Evolutionary conservation across 305 asterid genomes (phyloP), one percentile per base, ranked within the genome.

Genomic region (Fraxinus platypoda): DNA sequence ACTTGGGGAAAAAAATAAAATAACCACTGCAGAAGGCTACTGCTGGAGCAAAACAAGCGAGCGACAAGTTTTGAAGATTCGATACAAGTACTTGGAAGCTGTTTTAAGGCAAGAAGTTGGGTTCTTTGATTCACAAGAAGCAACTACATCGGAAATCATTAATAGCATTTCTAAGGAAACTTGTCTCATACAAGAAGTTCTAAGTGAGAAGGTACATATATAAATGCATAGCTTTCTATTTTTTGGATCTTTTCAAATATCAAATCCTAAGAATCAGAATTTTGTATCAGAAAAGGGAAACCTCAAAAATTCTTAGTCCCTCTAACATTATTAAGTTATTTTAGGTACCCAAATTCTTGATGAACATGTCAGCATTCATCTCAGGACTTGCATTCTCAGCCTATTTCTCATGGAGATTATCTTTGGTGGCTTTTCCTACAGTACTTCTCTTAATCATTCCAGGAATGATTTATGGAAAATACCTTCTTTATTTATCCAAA

Each of bases 11-110:
- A 3, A 34, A 15, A 34, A 33, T n/a, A 26, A 1, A 3, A 46
- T 46, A 38, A 76, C 57, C 4, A 76, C 5, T 81, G 87, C 96
- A 93, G 98, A 94, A 87, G 98, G 98, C 2, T 94, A 93, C 79
- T 94, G 98, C 86, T 94, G 98, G 98, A 94, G 98, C 86, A 93
- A 90, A 84, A 94, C 95, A 2, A 94, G 98, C 31, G 97, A 94
- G 74, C 76, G 98, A 33, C 98, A 91, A 77, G 95, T 93, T 30
- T 73, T 94, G 64, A 88, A 86, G 87, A 90, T 93, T 68, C 91
- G 98, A 0, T 95, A 92, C 92, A 95, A 89, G 89, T 95, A 93
- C 82, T 78, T 95, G 90, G 96, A 95, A 83, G 93, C 98, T 7
- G 88, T 95, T 66, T 90, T 95, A 0, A 89, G 95, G 81, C 98